Evolutionary conservation across 768 basidiomycete genomes (phyloP), one percentile per base, ranked within the genome.

Genomic region (Mycena vulgaris): DNA sequence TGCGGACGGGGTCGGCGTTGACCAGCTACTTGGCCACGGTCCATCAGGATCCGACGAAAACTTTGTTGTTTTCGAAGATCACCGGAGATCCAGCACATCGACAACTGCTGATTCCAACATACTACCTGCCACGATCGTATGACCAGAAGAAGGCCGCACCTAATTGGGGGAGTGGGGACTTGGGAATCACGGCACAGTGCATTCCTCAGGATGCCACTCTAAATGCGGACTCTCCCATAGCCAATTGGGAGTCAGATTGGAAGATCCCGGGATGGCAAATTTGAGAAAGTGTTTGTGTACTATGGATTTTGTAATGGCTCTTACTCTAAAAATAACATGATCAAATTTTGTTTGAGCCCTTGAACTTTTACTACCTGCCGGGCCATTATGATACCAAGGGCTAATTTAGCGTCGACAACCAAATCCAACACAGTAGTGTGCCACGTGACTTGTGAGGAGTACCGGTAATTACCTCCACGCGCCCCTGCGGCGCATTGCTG

Each of bases 21-120:
- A 45, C 42, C 25, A 31, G 19, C 27, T 52, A 30, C 16, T 8
- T 52, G 51, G 25, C 51, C 51, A 52, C 28, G 11, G 51, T 52
- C 8, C 51, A 30, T 30, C 19, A 23, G 51, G 51, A 52, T 52
- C 51, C 5, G 27, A 31, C 27, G 27, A 52, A 7, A 30, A 52
- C 51, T 7, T 17, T 52, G 51, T 52, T 52, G 51, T 52, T 52
- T 52, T 52, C 51, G 11, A 14, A 16, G 28, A 52, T 52, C 51
- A 52, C 3, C 13, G 51, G 51, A 28, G 28, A 30, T 52, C 19
- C 28, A 48, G 47, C 47, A 5, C 28, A 31, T 31, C 51, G 51
- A 28, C 51, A 52, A 30, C 28, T 52, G 9, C 28, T 52, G 11
- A 52, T 52, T 52, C 28, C 51, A 52, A 7, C 25, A 30, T 52